Base-by-base conservation (phyloP, 768 basidiomycete genomes). In the Rhizopogon vinicolor region DNA sequence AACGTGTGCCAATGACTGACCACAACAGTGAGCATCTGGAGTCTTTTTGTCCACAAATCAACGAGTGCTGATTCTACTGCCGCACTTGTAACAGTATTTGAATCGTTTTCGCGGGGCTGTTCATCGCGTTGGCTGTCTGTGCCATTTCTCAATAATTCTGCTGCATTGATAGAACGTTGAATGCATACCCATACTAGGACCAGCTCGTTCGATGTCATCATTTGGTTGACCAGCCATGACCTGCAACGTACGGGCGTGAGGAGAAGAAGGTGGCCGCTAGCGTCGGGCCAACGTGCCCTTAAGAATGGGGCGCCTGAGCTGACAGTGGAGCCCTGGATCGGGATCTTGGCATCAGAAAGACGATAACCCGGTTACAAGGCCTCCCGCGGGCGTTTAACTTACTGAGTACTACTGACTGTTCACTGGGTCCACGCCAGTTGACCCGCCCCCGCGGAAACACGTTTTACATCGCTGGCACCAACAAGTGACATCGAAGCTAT, bases 231-330 rank as follows among this genome's bases (percentile, higher is more conserved):
- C 18, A 18, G 45, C 12, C 45, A 13, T 48, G 18, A 19, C 46
- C 25, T 49, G 66, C 63, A 7, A 81, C 79, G 60, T 84, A 35
- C 3, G 35, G 10, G 35, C 10, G 13, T 37, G 12, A 37, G 12
- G 35, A 37, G 35, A 37, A 37, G 35, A 37, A 33, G 35, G 35
- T 12, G 10, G 35, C 13, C 35, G 12, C 3, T 37, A 13, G 12
- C 4, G 31, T 8, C 31, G 7, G 35, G 35, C 8, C 6, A 33
- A 12, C 13, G 6, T 13, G 28, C 9, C 33, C 12, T 33, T 19
- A 8, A 22, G 7, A 22, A 14, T 3, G 14, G 33, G 14, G 33
- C 2, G 19, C 33, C 31, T 48, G 45, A 13, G 33, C 35, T 12
- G 25, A 25, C 25, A 25, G 25, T 25, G 25, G 25, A 25, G 5